Base-by-base conservation (phyloP, 169 alveolate species). In the Eimeria falciformis region DNA sequence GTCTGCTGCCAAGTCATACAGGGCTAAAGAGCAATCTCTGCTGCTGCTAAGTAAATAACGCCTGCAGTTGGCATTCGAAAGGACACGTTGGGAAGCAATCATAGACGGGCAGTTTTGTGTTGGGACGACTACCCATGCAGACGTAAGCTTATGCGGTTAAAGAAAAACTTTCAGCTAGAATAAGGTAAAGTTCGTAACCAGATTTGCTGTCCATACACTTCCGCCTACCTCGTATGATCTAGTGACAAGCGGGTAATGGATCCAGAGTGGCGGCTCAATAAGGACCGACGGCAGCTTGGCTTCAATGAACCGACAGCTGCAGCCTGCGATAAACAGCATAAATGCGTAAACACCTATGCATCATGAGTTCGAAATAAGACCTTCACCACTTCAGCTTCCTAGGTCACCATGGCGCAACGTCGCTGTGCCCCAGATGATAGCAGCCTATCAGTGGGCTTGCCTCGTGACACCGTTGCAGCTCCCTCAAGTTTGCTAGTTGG, bases 31-130 rank as follows among this genome's bases (percentile, higher is more conserved):
- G 79, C 93, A 78, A 71, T 87, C 93, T 79, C 83, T 33, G 79
- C 93, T 87, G 87, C 93, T 77, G 43, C 88, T 73, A 23, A 87
- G 93, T 78, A 87, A 37, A 46, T 69, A 87, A 25, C 93, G 86
- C 27, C 93, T 87, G 93, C 62, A 65, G n/a, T 33, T 33, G 65
- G 65, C 65, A 17, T n/a, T 27, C 29, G 77, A 27, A 17, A 65
- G 45, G 23, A 55, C 18, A 55, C 3, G 23, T 14, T 21, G 23
- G 27, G 23, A 55, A 55, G 23, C 66, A 55, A 55, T 18, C 18
- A 14, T 18, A 21, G 66, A 21, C 23, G 23, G 27, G 66, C 27
- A 55, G 66, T 18, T 55, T 2, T 33, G 40, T 33, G 40, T 33
- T 33, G 40, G 40, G 40, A 55, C 66, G 23, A 14, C 18, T 21